Percentiles rank a stretch among this genome's conserved stretches.
phyloP scores from a whole-genome alignment of 148 eudicot genomes.

The Drosera capensis region DNA sequence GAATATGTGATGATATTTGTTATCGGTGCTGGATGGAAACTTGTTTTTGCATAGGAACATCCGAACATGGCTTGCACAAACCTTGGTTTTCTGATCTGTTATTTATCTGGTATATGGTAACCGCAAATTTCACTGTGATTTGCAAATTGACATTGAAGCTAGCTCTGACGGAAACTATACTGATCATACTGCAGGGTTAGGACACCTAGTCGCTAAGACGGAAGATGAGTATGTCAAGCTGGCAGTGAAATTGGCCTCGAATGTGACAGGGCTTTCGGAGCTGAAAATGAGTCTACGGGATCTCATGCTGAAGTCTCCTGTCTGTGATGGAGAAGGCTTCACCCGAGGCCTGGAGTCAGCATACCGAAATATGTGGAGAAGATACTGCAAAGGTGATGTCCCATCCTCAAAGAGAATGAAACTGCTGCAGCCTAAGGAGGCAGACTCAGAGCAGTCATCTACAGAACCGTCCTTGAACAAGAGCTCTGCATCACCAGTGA shows the following conservation, averaged over 20 bases:
- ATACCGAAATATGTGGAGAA: conserved; percentile 65
- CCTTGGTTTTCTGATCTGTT: too few relatives aligned
- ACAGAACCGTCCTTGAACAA: too few relatives aligned
- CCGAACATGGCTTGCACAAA: too few relatives aligned
- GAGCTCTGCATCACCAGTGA: background rate
- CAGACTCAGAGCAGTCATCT: conserved; percentile 16
- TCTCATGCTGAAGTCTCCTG: conserved; percentile 78
- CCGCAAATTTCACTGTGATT: too few relatives aligned
- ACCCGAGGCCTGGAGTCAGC: conserved; percentile 45
- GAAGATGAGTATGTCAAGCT: conserved; percentile 80
- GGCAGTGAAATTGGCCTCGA: conserved; percentile 68
- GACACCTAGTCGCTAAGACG: conserved; percentile 59
- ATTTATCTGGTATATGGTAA: too few relatives aligned
- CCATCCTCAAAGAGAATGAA: conserved; percentile 58
- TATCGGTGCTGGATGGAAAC: too few relatives aligned
- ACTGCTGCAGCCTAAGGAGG: conserved; percentile 24
- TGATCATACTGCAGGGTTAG: conserved; percentile 36
- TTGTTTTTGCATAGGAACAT: too few relatives aligned
- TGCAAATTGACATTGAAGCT: background rate
- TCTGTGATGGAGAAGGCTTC: conserved; percentile 76
- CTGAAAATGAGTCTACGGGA: conserved; percentile 66
- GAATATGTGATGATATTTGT: too few relatives aligned
- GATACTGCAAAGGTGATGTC: conserved; percentile 73
- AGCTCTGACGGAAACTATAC: background rate
- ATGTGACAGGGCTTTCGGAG: conserved; percentile 50